A percentile compares a stretch with the other conserved stretches of the same genome.
Evolutionary conservation across 139 green algal genomes (phyloP).

Genomic region (Closterium sp.): DNA sequence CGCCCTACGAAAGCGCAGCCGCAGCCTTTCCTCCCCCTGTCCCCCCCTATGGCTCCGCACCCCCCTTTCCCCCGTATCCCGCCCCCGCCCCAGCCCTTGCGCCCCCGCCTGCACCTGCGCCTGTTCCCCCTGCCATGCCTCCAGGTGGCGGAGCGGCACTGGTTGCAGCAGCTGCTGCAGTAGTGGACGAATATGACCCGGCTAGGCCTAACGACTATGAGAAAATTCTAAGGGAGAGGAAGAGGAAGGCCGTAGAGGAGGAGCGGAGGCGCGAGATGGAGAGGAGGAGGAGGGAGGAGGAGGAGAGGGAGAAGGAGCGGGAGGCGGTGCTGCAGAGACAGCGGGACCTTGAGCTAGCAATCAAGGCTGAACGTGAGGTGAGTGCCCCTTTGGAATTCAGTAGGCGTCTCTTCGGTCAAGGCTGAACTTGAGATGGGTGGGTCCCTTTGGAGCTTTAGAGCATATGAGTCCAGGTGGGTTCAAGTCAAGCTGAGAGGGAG

Average conservation of each 20-base stretch:
- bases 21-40: background rate
- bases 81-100: background rate
- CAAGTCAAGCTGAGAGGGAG: too few species aligned
- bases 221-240: conserved; percentile 55
- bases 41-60: background rate
- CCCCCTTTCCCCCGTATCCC: background rate
- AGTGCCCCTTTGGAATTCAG: too few species aligned
- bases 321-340: conserved; percentile 30
- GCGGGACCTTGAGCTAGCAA: background rate
- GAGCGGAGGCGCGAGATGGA: conserved; percentile 71
- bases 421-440: too few species aligned
- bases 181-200: conserved; percentile 82
- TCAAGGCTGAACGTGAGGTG: too few species aligned
- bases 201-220: conserved; percentile 89
- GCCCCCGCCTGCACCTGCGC: background rate
- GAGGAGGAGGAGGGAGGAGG: conserved; percentile 62
- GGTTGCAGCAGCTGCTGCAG: conserved; percentile 18
- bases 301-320: conserved; percentile 52
- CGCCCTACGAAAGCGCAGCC: background rate
- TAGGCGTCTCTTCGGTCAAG: too few species aligned
- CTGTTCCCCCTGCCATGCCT: background rate
- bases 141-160: conserved; percentile 10
- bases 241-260: conserved; percentile 50
- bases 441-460: too few species aligned
- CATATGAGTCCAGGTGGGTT: too few species aligned